Conservation (phyloP, 1,284 basidiomycete species). For the Abortiporus biennis region DNA sequence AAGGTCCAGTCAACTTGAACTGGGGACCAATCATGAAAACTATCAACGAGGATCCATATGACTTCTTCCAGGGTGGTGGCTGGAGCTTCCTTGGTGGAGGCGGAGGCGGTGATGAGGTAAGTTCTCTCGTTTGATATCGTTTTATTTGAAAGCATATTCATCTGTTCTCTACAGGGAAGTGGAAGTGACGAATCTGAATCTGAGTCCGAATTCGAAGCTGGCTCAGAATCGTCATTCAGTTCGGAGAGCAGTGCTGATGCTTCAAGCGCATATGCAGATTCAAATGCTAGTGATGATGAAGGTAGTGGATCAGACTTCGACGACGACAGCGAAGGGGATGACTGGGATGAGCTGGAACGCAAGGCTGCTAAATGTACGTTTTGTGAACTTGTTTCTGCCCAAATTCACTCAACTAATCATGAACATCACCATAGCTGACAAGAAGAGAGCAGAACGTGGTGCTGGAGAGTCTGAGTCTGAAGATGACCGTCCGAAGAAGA, state of each 20-base stretch:
- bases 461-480: constrained; percentile 51
- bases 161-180: constrained; percentile 39
- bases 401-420: background rate
- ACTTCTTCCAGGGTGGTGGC: constrained; percentile 94
- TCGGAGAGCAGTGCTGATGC: constrained; percentile 42
- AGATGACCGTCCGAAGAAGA: constrained; percentile 67
- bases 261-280: constrained; percentile 50
- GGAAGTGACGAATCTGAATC: constrained; percentile 64
- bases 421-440: constrained; percentile 46
- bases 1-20: constrained; percentile 96
- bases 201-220: constrained; percentile 79
- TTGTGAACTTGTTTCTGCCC: background rate
- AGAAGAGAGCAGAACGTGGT: constrained; percentile 51
- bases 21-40: constrained; percentile 99
- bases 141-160: constrained; percentile 4
- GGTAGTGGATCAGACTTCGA: constrained; percentile 63
- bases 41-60: constrained; percentile 91
- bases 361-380: constrained; percentile 79
- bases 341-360: constrained; percentile 93
- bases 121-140: constrained; percentile 13
- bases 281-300: constrained; percentile 64
- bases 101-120: constrained; percentile 62
- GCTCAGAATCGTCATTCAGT: constrained; percentile 42
- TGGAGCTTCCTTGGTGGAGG: constrained; percentile 88
- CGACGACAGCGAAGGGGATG: constrained; percentile 78